Percentiles rank a stretch among this genome's conserved stretches.
Evolutionary conservation across 345 rosid species (phyloP).

Genomic region (Gossypium raimondii): DNA sequence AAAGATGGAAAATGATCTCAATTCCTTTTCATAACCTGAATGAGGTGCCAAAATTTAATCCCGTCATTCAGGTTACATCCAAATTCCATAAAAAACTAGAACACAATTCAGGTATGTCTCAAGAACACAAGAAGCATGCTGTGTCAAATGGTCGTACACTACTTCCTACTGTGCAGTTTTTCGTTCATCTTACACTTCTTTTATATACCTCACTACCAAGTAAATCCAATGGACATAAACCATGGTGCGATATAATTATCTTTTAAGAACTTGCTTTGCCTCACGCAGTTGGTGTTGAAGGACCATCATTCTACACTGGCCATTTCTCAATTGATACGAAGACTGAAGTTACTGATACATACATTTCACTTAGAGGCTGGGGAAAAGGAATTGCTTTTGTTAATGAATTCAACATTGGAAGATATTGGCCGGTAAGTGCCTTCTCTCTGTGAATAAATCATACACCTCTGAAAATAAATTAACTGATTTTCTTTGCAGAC

Average conservation of each 20-base stretch:
- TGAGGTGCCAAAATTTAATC: constrained; percentile 38
- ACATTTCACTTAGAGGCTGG: constrained; percentile 75
- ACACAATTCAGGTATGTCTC: constrained; percentile 35
- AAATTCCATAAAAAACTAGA: constrained; percentile 20
- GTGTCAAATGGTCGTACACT: not conserved
- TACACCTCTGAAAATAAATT: not conserved
- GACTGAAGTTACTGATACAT: constrained; percentile 60
- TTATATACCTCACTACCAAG: not conserved
- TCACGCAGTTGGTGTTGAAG: constrained; percentile 47
- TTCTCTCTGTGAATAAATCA: constrained; percentile 2
- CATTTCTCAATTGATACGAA: constrained; percentile 41
- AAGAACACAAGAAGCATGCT: not conserved
- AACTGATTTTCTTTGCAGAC: constrained; percentile 8
- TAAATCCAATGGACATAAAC: not conserved
- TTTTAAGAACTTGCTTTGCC: not conserved
- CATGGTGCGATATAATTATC: not conserved
- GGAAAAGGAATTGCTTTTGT: constrained; percentile 79
- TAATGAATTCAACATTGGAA: constrained; percentile 77
- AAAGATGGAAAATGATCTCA: constrained; percentile 74
- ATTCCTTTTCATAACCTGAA: constrained; percentile 73
- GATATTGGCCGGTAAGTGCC: constrained; percentile 80
- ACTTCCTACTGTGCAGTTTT: not conserved
- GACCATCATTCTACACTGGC: constrained; percentile 68
- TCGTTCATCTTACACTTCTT: not conserved
- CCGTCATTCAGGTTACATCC: constrained; percentile 29